phyloP scores from a whole-genome alignment of 2,329 filamentous ascomycete species.

The Exophiala viscosa region DNA sequence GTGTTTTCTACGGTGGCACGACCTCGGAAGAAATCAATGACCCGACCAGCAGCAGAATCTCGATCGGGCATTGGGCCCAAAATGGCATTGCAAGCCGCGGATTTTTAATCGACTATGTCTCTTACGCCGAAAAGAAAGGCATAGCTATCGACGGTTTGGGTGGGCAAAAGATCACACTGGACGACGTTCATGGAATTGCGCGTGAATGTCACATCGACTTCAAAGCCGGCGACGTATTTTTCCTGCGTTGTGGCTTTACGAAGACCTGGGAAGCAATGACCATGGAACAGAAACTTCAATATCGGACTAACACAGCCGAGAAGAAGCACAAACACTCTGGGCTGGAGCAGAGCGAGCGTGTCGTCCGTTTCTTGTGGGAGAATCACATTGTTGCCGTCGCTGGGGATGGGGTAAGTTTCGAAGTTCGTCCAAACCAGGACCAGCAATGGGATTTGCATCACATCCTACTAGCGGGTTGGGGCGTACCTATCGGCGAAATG shows the following conservation, averaged over 20 bases:
- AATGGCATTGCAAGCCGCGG: constrained; percentile 40
- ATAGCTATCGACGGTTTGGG: constrained; percentile 45
- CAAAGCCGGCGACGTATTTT: constrained; percentile 60
- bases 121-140: constrained; percentile 49
- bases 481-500: constrained; percentile 25
- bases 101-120: constrained; percentile 39
- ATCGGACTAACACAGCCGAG: constrained; percentile 29
- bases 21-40: constrained; percentile 33
- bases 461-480: constrained; percentile 24
- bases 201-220: constrained; percentile 36
- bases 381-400: constrained; percentile 32
- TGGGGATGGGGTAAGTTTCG: constrained; percentile 32
- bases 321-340: constrained; percentile 30
- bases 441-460: constrained; percentile 9
- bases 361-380: constrained; percentile 33
- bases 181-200: constrained; percentile 54
- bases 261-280: constrained; percentile 52
- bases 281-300: constrained; percentile 32
- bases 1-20: constrained; percentile 39
- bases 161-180: constrained; percentile 45
- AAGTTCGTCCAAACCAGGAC: constrained; percentile 21
- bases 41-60: constrained; percentile 33
- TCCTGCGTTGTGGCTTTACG: constrained; percentile 63
- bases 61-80: constrained; percentile 40
- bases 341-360: constrained; percentile 42